phyloP scores from a whole-genome alignment of 768 basidiomycete genomes.

The Phaffia tasmanica region DNA sequence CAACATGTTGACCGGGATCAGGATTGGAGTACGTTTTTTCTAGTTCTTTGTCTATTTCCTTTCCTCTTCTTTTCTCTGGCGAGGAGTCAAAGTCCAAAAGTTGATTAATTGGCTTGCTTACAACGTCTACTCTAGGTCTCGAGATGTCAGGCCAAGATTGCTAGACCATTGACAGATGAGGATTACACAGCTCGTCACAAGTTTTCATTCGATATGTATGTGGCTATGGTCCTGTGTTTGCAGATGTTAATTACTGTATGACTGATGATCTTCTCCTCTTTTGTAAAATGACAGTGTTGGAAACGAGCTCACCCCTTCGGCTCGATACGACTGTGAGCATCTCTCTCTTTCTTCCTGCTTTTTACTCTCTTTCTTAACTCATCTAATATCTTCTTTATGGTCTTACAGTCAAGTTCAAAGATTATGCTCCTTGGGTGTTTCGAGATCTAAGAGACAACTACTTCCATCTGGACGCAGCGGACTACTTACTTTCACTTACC shows the following conservation, averaged over 20 bases:
- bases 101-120: slow-evolving; percentile 23
- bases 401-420: slow-evolving; percentile 83
- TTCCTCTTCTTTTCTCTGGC: not conserved
- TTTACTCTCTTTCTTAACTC: not conserved
- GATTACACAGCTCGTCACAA: slow-evolving; percentile 86
- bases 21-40: slow-evolving; percentile 65
- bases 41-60: slow-evolving; percentile 1
- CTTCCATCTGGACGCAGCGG: slow-evolving; percentile 92
- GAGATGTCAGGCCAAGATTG: slow-evolving; percentile 88
- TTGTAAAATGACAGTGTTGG: slow-evolving; percentile 55
- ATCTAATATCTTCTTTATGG: slow-evolving; percentile 50
- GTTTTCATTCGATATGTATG: slow-evolving; percentile 88
- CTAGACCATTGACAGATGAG: slow-evolving; percentile 66
- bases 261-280: slow-evolving; percentile 1
- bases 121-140: slow-evolving; percentile 54
- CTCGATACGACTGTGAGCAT: slow-evolving; percentile 42
- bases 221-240: not conserved
- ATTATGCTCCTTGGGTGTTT: slow-evolving; percentile 97
- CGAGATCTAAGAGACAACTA: slow-evolving; percentile 85
- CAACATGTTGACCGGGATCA: slow-evolving; percentile 98
- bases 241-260: not conserved
- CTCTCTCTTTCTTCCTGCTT: not conserved
- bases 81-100: not conserved
- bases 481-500: slow-evolving; percentile 92
- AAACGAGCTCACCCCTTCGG: slow-evolving; percentile 94